Percentiles rank a stretch among this genome's conserved stretches.
Evolutionary conservation across 306 rosid species (phyloP).

Genomic region (Sesbania bispinosa): DNA sequence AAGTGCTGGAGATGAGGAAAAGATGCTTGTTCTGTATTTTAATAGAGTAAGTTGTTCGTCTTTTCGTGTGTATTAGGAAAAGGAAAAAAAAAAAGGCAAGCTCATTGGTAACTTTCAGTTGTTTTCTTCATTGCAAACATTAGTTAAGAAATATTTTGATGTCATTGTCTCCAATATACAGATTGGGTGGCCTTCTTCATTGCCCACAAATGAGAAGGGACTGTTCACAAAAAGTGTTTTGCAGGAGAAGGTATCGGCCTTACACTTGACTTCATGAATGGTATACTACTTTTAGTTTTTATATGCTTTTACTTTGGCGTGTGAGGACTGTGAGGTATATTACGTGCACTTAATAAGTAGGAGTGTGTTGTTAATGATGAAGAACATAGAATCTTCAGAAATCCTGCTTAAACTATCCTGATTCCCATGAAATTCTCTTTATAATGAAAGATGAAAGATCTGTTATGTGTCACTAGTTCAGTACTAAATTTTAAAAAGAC

Average conservation of each 20-base stretch:
- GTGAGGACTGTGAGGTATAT: not conserved
- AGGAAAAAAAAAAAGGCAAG: not conserved
- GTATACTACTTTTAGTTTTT: not conserved
- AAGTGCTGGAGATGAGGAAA: slow-evolving; percentile 78
- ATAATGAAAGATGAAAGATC: not conserved
- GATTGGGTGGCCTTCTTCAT: slow-evolving; percentile 95
- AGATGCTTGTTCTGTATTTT: slow-evolving; percentile 71
- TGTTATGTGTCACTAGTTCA: not conserved
- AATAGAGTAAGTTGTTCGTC: slow-evolving; percentile 57
- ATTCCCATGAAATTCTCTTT: not conserved
- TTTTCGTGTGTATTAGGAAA: slow-evolving; percentile 1
- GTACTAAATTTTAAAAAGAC: not conserved
- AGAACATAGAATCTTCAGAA: not conserved
- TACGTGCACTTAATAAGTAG: too few relatives aligned
- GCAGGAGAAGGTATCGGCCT: slow-evolving; percentile 60
- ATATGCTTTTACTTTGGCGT: slow-evolving; percentile 7
- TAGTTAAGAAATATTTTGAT: slow-evolving; percentile 2
- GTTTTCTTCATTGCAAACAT: slow-evolving; percentile 11
- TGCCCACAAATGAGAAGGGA: slow-evolving; percentile 85
- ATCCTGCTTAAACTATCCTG: not conserved
- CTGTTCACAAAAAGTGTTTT: slow-evolving; percentile 65
- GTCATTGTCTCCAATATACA: slow-evolving; percentile 30
- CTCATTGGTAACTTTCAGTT: not conserved
- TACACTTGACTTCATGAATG: slow-evolving; percentile 20
- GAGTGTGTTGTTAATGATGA: slow-evolving; percentile 13